Evolutionary conservation across 108 stramenopile species (phyloP).

Genomic region (Fragilaria crotonensis): DNA sequence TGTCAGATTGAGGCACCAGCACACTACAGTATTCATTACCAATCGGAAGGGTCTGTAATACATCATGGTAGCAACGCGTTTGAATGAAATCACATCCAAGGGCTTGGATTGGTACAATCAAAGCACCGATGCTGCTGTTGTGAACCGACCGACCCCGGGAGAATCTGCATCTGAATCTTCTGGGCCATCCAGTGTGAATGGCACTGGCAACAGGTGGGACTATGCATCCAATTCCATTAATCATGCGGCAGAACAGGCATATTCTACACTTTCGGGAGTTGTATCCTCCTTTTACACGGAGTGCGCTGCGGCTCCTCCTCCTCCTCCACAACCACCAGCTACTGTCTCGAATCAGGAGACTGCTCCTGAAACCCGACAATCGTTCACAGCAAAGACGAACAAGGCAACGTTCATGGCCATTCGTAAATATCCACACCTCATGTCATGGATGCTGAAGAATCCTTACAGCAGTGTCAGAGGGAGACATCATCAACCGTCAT

Average conservation of each 20-base stretch:
- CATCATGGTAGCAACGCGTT: constrained; percentile 3
- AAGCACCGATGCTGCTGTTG: no score
- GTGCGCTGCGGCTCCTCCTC: no score
- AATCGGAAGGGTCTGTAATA: no score
- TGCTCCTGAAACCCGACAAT: neutral
- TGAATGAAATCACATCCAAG: constrained; percentile 2
- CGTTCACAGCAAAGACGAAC: neutral
- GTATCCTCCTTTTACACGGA: neutral
- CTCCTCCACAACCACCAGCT: neutral
- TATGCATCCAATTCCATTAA: neutral
- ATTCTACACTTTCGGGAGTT: neutral
- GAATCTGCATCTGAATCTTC: no score
- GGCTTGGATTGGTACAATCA: constrained; percentile 2
- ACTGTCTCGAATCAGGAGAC: neutral
- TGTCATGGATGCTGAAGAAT: constrained; percentile 2
- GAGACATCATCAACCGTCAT: constrained; percentile 1
- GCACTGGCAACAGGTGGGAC: no score
- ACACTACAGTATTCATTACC: no score
- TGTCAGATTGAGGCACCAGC: no score
- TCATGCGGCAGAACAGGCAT: neutral
- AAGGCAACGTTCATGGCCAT: neutral
- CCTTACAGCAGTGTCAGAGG: constrained; percentile 5
- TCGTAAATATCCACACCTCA: neutral
- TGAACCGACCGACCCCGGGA: no score
- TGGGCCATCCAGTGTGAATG: no score